Conservation (phyloP, 306 rosid genomes). For the Fagus sylvatica region DNA sequence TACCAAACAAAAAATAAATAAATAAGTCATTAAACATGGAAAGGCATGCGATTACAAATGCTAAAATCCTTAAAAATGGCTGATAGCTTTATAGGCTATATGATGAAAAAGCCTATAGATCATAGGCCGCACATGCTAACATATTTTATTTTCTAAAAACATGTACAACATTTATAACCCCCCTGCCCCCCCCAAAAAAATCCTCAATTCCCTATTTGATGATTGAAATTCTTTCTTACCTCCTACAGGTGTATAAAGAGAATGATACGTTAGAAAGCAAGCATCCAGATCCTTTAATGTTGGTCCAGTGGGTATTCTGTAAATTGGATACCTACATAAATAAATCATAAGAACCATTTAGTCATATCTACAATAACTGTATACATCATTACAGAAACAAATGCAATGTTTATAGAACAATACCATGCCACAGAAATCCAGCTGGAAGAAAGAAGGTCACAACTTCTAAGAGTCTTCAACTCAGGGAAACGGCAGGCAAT, state of each 20-base stretch:
- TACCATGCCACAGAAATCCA: conserved; percentile 99
- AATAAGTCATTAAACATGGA: no score
- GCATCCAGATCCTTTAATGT: conserved; percentile 90
- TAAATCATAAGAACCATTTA: conserved; percentile 23
- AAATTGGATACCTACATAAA: conserved; percentile 84
- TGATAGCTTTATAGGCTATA: no score
- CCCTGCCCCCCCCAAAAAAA: background rate
- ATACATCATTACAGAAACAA: conserved; percentile 8
- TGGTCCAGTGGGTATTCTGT: conserved; percentile 94
- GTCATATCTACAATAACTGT: conserved; percentile 1
- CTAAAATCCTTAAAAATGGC: no score
- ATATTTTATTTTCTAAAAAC: background rate
- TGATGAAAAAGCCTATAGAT: background rate
- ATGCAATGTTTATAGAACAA: conserved; percentile 23
- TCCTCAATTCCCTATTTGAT: background rate
- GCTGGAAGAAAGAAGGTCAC: conserved; percentile 70
- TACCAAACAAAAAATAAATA: no score
- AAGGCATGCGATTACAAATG: no score
- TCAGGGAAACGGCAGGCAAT: conserved; percentile 69
- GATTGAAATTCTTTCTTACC: conserved; percentile 41
- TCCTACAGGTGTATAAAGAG: conserved; percentile 55
- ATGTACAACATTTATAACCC: background rate
- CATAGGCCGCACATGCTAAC: background rate
- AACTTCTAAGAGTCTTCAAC: conserved; percentile 69
- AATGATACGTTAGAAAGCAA: conserved; percentile 85